Percentiles rank a stretch among this genome's conserved stretches.
phyloP scores from a whole-genome alignment of 2,329 filamentous ascomycete species.

The Hymenoscyphus repandus region DNA sequence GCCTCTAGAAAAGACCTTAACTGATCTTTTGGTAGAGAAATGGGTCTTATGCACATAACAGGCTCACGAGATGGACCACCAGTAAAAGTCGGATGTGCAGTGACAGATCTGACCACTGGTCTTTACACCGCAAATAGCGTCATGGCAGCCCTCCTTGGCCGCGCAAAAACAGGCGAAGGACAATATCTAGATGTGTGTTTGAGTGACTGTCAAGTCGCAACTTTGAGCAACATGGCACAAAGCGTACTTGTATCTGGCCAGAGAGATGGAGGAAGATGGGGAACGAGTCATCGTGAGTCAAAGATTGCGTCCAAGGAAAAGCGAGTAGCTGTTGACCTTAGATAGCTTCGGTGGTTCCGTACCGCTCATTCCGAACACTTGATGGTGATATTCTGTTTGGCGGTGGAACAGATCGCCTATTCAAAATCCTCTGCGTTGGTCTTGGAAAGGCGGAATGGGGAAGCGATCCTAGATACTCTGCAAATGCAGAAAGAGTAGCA shows the following conservation, averaged over 20 bases:
- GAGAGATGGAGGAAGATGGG: slow-evolving; percentile 86
- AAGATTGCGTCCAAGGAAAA: neutral
- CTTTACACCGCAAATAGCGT: slow-evolving; percentile 93
- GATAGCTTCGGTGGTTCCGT: slow-evolving; percentile 90
- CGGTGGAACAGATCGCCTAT: slow-evolving; percentile 67
- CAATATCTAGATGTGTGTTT: slow-evolving; percentile 90
- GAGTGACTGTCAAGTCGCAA: slow-evolving; percentile 95
- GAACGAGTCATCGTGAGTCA: slow-evolving; percentile 80
- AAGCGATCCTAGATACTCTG: slow-evolving; percentile 51
- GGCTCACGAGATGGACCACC: slow-evolving; percentile 82
- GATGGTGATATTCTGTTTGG: slow-evolving; percentile 66
- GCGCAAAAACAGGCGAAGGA: slow-evolving; percentile 69
- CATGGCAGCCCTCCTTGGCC: slow-evolving; percentile 80
- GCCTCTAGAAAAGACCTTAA: no score
- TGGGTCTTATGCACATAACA: slow-evolving; percentile 98
- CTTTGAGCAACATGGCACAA: slow-evolving; percentile 90
- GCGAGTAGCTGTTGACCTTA: slow-evolving; percentile 5
- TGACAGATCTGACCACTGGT: slow-evolving; percentile 92
- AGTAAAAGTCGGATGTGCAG: slow-evolving; percentile 95
- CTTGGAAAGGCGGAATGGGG: slow-evolving; percentile 58
- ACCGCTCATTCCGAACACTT: slow-evolving; percentile 73
- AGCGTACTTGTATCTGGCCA: slow-evolving; percentile 84
- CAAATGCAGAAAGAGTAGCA: slow-evolving; percentile 59
- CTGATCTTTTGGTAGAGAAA: slow-evolving; percentile 45
- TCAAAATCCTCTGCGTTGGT: slow-evolving; percentile 57